Percentiles rank a stretch among this genome's conserved stretches.
Evolutionary conservation across 2,329 filamentous ascomycete genomes (phyloP).

Genomic region (Alternaria sp.): DNA sequence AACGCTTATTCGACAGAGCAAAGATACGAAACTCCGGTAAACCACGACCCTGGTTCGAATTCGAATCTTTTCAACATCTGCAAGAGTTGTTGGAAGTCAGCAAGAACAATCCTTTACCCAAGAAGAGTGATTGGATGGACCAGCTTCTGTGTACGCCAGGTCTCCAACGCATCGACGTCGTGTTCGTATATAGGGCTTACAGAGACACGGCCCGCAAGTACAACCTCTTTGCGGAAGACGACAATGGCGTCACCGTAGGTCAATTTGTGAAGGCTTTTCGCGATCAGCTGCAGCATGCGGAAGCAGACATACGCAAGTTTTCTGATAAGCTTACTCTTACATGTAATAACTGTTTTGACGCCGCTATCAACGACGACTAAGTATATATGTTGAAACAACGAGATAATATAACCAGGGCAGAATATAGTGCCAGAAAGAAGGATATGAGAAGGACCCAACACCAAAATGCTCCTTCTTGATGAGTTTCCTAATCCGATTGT

Average conservation of each 20-base stretch:
- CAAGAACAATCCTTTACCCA: not conserved
- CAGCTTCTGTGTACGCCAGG: not conserved
- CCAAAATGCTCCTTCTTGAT: not conserved
- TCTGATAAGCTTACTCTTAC: not conserved
- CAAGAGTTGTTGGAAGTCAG: not conserved
- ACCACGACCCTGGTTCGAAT: not conserved
- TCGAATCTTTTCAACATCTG: not conserved
- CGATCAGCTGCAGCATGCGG: not conserved
- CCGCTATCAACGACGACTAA: not conserved
- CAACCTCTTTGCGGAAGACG: not conserved
- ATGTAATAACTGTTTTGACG: not conserved
- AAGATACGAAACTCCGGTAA: not conserved
- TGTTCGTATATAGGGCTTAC: not conserved
- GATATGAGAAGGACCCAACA: not conserved
- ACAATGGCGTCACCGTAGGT: not conserved
- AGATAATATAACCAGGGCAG: too few species aligned
- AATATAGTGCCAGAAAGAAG: too few species aligned
- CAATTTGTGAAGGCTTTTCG: not conserved
- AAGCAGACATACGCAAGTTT: not conserved
- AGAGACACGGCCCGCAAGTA: rapidly evolving
- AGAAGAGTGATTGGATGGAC: not conserved
- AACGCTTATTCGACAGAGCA: not conserved
- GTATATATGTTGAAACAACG: too few species aligned
- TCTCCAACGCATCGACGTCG: not conserved
- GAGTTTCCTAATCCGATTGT: not conserved